phyloP scores from a whole-genome alignment of 768 basidiomycete genomes.

The Hygrophorus pudorinus region DNA sequence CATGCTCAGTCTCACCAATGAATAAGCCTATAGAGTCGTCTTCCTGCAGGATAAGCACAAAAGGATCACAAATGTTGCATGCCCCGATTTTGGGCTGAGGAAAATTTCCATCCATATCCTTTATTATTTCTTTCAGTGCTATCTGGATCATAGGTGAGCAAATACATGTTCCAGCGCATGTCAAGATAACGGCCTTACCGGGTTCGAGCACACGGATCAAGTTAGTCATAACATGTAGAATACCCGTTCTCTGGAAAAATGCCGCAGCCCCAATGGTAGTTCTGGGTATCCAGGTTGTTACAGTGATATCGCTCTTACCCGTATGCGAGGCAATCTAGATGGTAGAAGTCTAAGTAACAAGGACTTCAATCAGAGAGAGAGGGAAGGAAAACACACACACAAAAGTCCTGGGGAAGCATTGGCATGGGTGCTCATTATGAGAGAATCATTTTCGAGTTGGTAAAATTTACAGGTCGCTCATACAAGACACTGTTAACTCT shows the following conservation, averaged over 20 bases:
- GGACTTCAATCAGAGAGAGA: not conserved
- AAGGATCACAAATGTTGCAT: conserved; percentile 85
- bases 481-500: conserved; percentile 49
- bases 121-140: conserved; percentile 72
- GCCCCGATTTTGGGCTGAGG: conserved; percentile 66
- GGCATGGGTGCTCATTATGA: conserved; percentile 79
- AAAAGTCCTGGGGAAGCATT: conserved; percentile 76
- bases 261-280: conserved; percentile 75
- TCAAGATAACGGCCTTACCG: conserved; percentile 36
- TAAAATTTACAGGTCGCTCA: conserved; percentile 40
- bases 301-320: conserved; percentile 49
- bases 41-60: conserved; percentile 70
- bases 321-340: conserved; percentile 57
- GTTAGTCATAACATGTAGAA: conserved; percentile 79
- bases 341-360: conserved; percentile 1
- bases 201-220: conserved; percentile 75
- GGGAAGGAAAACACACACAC: conserved; percentile 43
- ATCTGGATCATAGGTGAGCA: conserved; percentile 33
- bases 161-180: not conserved
- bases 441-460: conserved; percentile 53
- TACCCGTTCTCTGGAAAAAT: conserved; percentile 80
- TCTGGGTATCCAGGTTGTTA: conserved; percentile 65
- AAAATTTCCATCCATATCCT: conserved; percentile 67
- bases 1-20: conserved; percentile 73
- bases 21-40: conserved; percentile 82